A percentile compares a stretch with the other conserved stretches of the same genome.
phyloP scores from a whole-genome alignment of 2,329 filamentous ascomycete genomes.

The Aspergillus bombycis region DNA sequence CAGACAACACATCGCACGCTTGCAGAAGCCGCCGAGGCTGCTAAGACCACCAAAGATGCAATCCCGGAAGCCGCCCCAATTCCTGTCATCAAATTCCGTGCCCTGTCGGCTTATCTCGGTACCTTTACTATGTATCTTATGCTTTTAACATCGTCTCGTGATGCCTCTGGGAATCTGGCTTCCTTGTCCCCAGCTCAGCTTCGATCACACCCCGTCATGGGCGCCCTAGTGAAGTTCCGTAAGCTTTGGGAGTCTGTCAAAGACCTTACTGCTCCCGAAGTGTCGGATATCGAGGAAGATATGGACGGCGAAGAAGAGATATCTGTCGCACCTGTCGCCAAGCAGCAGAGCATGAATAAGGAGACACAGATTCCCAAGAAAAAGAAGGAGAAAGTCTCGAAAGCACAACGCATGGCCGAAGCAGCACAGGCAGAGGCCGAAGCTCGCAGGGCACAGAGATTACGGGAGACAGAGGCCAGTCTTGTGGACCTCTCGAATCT shows the following conservation, averaged over 20 bases:
- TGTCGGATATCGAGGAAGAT: slow-evolving; percentile 25
- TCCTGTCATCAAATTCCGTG: slow-evolving; percentile 73
- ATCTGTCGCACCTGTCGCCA: slow-evolving; percentile 24
- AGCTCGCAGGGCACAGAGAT: slow-evolving; percentile 56
- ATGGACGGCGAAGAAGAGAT: slow-evolving; percentile 28
- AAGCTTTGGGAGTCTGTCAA: slow-evolving; percentile 78
- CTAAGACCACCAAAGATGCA: slow-evolving; percentile 49
- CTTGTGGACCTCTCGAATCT: slow-evolving; percentile 73
- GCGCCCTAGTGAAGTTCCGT: slow-evolving; percentile 76
- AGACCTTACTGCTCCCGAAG: slow-evolving; percentile 59
- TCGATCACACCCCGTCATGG: slow-evolving; percentile 90
- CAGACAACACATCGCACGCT: slow-evolving; percentile 65
- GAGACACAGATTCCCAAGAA: slow-evolving; percentile 42
- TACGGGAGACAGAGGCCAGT: slow-evolving; percentile 66
- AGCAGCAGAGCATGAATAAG: slow-evolving; percentile 38
- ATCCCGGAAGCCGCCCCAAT: slow-evolving; percentile 52
- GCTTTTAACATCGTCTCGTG: slow-evolving; percentile 78
- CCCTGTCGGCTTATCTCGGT: slow-evolving; percentile 83
- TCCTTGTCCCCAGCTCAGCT: slow-evolving; percentile 76
- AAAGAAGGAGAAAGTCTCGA: slow-evolving; percentile 49
- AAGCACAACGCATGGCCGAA: slow-evolving; percentile 55
- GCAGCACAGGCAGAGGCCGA: slow-evolving; percentile 58
- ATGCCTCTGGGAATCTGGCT: slow-evolving; percentile 56
- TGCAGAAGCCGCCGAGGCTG: slow-evolving; percentile 60
- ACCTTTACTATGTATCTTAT: slow-evolving; percentile 93